Conservation (phyloP, 2,329 filamentous ascomycete species). For the Ophiocordyceps australis region DNA sequence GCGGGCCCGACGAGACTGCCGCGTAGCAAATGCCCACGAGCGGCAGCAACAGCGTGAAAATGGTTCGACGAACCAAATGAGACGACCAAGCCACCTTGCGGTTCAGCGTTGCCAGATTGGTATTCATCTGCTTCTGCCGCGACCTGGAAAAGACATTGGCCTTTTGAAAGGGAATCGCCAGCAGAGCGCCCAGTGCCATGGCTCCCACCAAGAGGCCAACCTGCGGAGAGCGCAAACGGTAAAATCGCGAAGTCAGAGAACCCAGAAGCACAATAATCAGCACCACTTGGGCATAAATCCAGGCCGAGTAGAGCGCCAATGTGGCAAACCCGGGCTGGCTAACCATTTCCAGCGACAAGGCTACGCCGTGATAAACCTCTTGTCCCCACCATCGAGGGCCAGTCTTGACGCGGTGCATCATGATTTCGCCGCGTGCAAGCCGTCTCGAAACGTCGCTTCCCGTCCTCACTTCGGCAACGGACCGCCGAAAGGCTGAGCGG, state of each 20-base stretch:
- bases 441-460: constrained; percentile 33
- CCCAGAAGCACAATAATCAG: constrained; percentile 56
- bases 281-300: constrained; percentile 64
- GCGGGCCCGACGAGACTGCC: constrained; percentile 43
- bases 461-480: constrained; percentile 43
- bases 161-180: constrained; percentile 58
- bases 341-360: constrained; percentile 51
- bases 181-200: constrained; percentile 47
- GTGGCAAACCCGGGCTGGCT: constrained; percentile 57
- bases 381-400: constrained; percentile 64
- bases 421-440: constrained; percentile 55
- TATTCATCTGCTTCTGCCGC: constrained; percentile 36
- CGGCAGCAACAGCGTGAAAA: constrained; percentile 51
- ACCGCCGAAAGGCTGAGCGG: constrained; percentile 48
- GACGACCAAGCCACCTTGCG: constrained; percentile 50
- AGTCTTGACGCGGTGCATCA: constrained; percentile 54
- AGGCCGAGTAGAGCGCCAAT: constrained; percentile 53
- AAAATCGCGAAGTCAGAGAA: constrained; percentile 51
- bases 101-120: constrained; percentile 49
- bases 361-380: constrained; percentile 53
- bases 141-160: constrained; percentile 50
- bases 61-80: constrained; percentile 47
- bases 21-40: constrained; percentile 51
- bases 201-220: constrained; percentile 50
- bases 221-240: constrained; percentile 41